phyloP scores from a whole-genome alignment of 352 stramenopile genomes.

The Phytopythium helicoides region DNA sequence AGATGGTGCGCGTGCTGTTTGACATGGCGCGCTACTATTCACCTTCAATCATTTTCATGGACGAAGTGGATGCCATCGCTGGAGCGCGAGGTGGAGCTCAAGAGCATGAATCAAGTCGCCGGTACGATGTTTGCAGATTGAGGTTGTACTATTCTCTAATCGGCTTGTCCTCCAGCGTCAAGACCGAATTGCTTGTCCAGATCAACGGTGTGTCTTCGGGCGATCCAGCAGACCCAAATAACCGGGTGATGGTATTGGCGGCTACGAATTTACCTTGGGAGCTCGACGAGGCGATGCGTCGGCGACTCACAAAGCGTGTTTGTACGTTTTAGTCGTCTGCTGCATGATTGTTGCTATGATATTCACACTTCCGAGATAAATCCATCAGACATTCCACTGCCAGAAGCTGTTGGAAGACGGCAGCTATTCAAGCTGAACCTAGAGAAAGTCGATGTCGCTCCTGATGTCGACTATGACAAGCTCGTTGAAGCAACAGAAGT shows the following conservation, averaged over 20 bases:
- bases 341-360: conserved; percentile 15
- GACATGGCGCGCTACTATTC: conserved; percentile 98
- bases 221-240: conserved; percentile 30
- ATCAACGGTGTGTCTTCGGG: conserved; percentile 93
- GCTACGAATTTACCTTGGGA: conserved; percentile 98
- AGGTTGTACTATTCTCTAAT: not conserved
- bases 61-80: conserved; percentile 97
- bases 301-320: conserved; percentile 95
- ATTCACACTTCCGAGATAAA: too few relatives aligned
- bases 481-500: conserved; percentile 72
- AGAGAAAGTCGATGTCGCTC: conserved; percentile 68
- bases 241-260: conserved; percentile 91
- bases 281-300: conserved; percentile 94
- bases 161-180: conserved; percentile 67
- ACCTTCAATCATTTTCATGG: conserved; percentile 98
- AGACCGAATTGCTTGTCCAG: conserved; percentile 97
- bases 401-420: conserved; percentile 46
- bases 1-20: conserved; percentile 97
- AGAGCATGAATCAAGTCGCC: conserved; percentile 82
- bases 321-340: conserved; percentile 77
- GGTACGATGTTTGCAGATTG: conserved; percentile 21
- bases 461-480: conserved; percentile 74
- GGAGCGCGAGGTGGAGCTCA: conserved; percentile 65
- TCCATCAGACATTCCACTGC: conserved; percentile 44
- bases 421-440: conserved; percentile 81